These are phyloP conservation scores for Volvariella surrecta DNA, from an alignment of 1,284 basidiomycete genomes.

Conservation along the genomic window DNA sequence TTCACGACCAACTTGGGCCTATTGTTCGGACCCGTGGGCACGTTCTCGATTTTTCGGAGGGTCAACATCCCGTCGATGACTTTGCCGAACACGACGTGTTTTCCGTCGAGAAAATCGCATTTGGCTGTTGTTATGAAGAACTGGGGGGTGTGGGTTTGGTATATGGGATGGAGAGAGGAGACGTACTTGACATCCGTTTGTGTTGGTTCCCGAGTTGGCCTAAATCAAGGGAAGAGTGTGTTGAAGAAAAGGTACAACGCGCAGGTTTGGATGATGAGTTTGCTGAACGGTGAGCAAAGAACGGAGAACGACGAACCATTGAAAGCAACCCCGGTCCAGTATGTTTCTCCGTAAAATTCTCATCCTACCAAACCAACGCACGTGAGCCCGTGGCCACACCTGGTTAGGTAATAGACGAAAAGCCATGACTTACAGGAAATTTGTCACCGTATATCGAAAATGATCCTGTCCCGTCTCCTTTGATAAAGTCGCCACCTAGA, in stretches of 20 bases:
- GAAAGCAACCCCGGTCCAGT: slow-evolving; percentile 76
- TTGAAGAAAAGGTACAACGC: too few species aligned
- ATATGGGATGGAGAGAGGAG: not conserved
- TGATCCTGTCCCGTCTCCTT: slow-evolving; percentile 88
- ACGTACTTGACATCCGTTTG: slow-evolving; percentile 83
- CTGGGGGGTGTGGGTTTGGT: too few species aligned
- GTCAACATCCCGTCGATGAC: slow-evolving; percentile 87
- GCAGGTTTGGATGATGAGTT: too few species aligned
- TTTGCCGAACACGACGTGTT: slow-evolving; percentile 90
- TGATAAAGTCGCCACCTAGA: slow-evolving; percentile 80
- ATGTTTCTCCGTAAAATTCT: slow-evolving; percentile 93
- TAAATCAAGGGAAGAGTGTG: slow-evolving; percentile 19
- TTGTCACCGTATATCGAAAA: slow-evolving; percentile 95
- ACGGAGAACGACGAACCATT: slow-evolving; percentile 47
- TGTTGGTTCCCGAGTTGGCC: slow-evolving; percentile 90
- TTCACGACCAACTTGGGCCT: slow-evolving; percentile 80
- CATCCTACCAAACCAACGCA: slow-evolving; percentile 54
- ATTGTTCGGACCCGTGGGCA: slow-evolving; percentile 83
- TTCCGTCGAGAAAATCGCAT: slow-evolving; percentile 91
- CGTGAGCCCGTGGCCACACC: too few species aligned
- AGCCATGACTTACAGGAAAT: slow-evolving; percentile 55
- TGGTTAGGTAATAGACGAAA: not conserved
- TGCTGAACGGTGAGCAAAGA: not conserved
- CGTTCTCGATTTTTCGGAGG: slow-evolving; percentile 90
- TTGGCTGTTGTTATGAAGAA: slow-evolving; percentile 97